These are phyloP conservation scores for Sporothrix pseudoabietina DNA, from an alignment of 2,329 filamentous ascomycete species.

Conservation along the genomic window DNA sequence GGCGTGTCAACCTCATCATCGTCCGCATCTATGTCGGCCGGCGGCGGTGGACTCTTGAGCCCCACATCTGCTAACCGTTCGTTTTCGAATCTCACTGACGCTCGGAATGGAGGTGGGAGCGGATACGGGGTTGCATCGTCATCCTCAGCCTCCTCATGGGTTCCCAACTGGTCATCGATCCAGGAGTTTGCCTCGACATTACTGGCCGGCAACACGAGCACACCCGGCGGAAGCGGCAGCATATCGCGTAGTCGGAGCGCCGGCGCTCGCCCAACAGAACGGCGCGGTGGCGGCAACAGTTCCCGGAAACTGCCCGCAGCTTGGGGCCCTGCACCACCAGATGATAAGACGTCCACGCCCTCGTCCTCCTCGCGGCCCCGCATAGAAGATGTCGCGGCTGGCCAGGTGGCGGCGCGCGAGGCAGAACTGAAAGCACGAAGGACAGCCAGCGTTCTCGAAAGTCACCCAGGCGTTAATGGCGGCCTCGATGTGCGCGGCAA, in stretches of 20 bases:
- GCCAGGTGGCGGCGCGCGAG: conserved; percentile 54
- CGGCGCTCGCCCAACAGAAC: conserved; percentile 39
- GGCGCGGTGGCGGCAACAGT: conserved; percentile 25
- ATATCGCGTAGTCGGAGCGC: conserved; percentile 40
- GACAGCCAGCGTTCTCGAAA: conserved; percentile 62
- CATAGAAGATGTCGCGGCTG: conserved; percentile 55
- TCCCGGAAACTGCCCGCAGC: conserved; percentile 39
- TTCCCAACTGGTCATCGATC: conserved; percentile 58
- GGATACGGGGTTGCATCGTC: background rate
- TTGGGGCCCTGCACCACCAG: conserved; percentile 57
- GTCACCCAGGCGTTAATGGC: conserved; percentile 61
- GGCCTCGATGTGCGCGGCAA: conserved; percentile 57
- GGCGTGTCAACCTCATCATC: conserved; percentile 37
- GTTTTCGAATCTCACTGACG: conserved; percentile 10
- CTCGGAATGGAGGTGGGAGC: conserved; percentile 3
- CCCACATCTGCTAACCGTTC: conserved; percentile 16
- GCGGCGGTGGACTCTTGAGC: conserved; percentile 24
- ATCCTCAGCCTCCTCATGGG: conserved; percentile 54
- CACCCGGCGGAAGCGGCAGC: conserved; percentile 39
- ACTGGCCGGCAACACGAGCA: conserved; percentile 36
- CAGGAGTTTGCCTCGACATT: conserved; percentile 56
- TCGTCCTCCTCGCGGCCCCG: conserved; percentile 40
- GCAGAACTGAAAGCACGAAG: conserved; percentile 58
- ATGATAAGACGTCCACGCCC: conserved; percentile 33
- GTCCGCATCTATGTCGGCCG: conserved; percentile 35